A percentile compares a stretch with the other conserved stretches of the same genome.
These are phyloP conservation scores for Ceratonia siliqua DNA, from an alignment of 306 rosid genomes.

Conservation along the genomic window DNA sequence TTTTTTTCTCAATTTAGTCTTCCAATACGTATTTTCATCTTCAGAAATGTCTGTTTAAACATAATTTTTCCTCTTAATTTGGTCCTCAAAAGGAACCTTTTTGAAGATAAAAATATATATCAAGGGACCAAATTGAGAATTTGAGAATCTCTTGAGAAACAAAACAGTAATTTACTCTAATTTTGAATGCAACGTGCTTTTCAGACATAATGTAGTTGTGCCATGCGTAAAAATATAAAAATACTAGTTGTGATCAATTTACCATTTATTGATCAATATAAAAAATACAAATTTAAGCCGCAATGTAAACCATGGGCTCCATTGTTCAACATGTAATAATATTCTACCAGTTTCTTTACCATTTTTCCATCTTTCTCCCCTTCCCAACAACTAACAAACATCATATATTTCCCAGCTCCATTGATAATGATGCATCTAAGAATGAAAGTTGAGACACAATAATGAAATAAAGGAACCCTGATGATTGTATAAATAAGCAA, in stretches of 20 bases:
- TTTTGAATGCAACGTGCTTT: neutral
- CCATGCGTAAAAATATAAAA: neutral
- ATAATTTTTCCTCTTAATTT: no score
- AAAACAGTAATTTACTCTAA: no score
- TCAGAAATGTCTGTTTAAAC: no score
- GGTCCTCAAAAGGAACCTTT: no score
- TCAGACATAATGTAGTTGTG: neutral
- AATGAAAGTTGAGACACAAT: neutral
- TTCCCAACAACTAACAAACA: slow-evolving; percentile 24
- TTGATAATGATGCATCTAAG: neutral
- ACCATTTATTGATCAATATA: neutral
- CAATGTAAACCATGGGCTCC: neutral
- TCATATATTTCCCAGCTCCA: slow-evolving; percentile 9
- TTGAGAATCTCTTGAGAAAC: no score
- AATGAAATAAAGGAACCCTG: neutral
- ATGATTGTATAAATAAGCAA: neutral
- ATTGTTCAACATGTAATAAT: neutral
- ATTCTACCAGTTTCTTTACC: neutral
- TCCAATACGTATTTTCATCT: no score
- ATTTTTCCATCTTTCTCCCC: neutral
- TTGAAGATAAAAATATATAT: no score
- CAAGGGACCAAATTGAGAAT: no score
- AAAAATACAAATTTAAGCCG: neutral
- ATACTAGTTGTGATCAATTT: neutral
- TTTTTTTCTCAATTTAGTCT: no score